Percentiles rank a stretch among this genome's conserved stretches.
These are phyloP conservation scores for Globomyces pollinis-pini DNA, from an alignment of 192 early-diverging fungal species.

Conservation along the genomic window DNA sequence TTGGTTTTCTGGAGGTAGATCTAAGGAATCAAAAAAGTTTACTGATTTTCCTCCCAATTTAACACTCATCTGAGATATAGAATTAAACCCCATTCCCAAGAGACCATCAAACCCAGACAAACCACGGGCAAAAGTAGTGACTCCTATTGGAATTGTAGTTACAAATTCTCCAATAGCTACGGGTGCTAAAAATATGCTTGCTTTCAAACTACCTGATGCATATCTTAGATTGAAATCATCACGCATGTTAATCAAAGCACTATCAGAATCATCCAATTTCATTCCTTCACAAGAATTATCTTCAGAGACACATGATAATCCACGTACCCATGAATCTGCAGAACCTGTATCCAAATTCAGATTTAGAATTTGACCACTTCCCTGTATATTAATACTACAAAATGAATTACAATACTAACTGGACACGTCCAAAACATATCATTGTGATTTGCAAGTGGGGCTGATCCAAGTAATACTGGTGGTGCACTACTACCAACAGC, in stretches of 20 bases:
- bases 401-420: too few species aligned
- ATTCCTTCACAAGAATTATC: slow-evolving; percentile 23
- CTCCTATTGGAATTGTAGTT: background rate
- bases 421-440: too few species aligned
- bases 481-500: too few species aligned
- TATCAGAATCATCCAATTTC: slow-evolving; percentile 1
- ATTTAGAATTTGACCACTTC: slow-evolving; percentile 7
- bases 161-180: background rate
- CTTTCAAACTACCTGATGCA: background rate
- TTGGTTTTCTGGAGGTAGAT: background rate
- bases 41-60: background rate
- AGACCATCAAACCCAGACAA: slow-evolving; percentile 1
- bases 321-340: slow-evolving; percentile 31
- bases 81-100: slow-evolving; percentile 7
- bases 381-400: too few species aligned
- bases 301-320: background rate
- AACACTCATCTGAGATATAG: slow-evolving; percentile 1
- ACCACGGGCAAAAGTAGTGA: background rate
- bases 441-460: too few species aligned
- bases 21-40: background rate
- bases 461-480: too few species aligned
- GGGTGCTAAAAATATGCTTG: background rate
- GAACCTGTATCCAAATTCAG: slow-evolving; percentile 34
- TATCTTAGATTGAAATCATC: background rate
- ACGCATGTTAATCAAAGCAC: slow-evolving; percentile 1